These are phyloP conservation scores for Fistulinella prunicolor DNA, from an alignment of 768 basidiomycete genomes.

Conservation along the genomic window DNA sequence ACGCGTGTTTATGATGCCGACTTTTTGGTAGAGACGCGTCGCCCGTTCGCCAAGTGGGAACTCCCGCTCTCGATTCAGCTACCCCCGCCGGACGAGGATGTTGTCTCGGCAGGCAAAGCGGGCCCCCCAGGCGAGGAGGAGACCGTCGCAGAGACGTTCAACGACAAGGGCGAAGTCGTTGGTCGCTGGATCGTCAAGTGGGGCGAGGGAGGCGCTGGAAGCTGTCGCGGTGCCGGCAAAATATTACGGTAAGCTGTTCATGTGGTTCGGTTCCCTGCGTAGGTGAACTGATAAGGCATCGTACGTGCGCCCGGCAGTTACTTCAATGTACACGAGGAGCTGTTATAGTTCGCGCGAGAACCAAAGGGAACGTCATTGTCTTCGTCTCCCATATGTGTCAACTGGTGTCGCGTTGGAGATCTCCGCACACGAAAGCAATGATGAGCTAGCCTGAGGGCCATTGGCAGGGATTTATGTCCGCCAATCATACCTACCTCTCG, in stretches of 20 bases:
- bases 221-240: conserved; percentile 59
- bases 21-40: conserved; percentile 62
- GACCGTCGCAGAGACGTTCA: conserved; percentile 75
- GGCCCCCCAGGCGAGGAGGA: conserved; percentile 55
- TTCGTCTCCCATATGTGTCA: not conserved
- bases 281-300: not conserved
- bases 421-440: not conserved
- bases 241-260: conserved; percentile 56
- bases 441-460: too few species aligned
- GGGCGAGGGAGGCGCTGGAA: conserved; percentile 62
- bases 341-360: conserved; percentile 26
- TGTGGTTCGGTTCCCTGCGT: not conserved
- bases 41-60: conserved; percentile 82
- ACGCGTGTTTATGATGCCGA: conserved; percentile 75
- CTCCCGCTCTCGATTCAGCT: conserved; percentile 55
- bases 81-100: conserved; percentile 35
- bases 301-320: conserved; percentile 29
- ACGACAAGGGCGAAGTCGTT: conserved; percentile 53
- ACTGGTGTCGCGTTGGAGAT: not conserved
- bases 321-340: conserved; percentile 54
- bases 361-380: not conserved
- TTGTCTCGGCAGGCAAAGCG: conserved; percentile 28
- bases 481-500: too few species aligned
- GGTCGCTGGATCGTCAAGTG: conserved; percentile 81
- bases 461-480: too few species aligned